Conservation (phyloP, 192 early-diverging fungal species). For the Podila epigama region DNA sequence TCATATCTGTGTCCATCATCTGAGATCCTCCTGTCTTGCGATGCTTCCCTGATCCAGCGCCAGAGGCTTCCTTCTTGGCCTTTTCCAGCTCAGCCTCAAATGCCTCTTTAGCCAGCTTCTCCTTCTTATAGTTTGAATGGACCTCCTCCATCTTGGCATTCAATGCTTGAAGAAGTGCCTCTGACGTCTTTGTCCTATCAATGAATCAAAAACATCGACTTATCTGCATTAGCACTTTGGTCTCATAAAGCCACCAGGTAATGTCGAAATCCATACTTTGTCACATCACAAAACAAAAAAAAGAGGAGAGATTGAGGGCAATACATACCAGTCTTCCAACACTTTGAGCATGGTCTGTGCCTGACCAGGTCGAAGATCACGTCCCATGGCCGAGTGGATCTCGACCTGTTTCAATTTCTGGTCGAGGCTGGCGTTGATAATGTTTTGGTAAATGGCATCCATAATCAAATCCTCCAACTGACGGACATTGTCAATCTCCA, state of each 20-base stretch:
- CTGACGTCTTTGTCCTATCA: constrained; percentile 62
- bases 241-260: neutral
- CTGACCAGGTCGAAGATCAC: constrained; percentile 77
- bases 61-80: constrained; percentile 44
- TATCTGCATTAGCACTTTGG: neutral
- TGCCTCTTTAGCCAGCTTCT: constrained; percentile 46
- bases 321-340: constrained; percentile 66
- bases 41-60: constrained; percentile 31
- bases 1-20: constrained; percentile 45
- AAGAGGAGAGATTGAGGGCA: neutral
- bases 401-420: constrained; percentile 77
- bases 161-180: constrained; percentile 58
- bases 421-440: constrained; percentile 84
- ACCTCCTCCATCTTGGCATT: constrained; percentile 62
- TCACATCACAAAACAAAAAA: neutral
- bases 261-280: neutral
- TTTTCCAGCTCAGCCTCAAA: constrained; percentile 60
- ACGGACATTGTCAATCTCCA: constrained; percentile 80
- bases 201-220: neutral
- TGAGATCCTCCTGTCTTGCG: constrained; percentile 18
- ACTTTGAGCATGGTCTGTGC: constrained; percentile 60
- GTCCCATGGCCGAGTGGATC: constrained; percentile 83
- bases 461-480: constrained; percentile 91
- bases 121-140: constrained; percentile 46
- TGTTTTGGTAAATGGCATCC: constrained; percentile 81